phyloP scores from a whole-genome alignment of 495 filamentous ascomycete species.

The Penicillium manginii region DNA sequence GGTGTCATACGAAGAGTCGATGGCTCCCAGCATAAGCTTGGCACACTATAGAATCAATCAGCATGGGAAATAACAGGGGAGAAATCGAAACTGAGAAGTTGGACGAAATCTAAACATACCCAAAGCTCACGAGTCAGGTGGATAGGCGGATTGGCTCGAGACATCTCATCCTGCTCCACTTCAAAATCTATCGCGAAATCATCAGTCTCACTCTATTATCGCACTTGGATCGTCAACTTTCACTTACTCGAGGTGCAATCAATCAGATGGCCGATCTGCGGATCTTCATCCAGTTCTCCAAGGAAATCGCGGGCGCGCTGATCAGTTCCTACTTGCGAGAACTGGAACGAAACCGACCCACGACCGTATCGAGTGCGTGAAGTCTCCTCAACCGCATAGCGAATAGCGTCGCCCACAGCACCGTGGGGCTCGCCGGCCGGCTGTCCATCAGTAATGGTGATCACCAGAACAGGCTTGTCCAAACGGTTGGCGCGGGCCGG shows the following conservation, averaged over 20 bases:
- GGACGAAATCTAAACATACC: conserved; percentile 39
- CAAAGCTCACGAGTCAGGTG: conserved; percentile 68
- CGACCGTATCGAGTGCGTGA: conserved; percentile 50
- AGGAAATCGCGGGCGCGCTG: conserved; percentile 67
- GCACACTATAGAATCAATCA: conserved; percentile 48
- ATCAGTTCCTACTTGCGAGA: conserved; percentile 76
- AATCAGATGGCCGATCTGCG: conserved; percentile 61
- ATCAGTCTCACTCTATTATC: not conserved
- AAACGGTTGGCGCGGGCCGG: conserved; percentile 54
- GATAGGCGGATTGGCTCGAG: conserved; percentile 55
- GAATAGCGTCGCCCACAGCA: conserved; percentile 55
- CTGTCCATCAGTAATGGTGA: conserved; percentile 73
- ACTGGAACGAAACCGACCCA: conserved; percentile 67
- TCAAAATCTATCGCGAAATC: conserved; percentile 56
- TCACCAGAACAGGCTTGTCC: conserved; percentile 68
- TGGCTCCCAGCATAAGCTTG: conserved; percentile 72
- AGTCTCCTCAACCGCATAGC: conserved; percentile 49
- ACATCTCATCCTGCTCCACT: conserved; percentile 68
- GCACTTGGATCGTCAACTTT: not conserved
- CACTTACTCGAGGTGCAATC: conserved; percentile 76
- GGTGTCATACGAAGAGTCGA: conserved; percentile 66
- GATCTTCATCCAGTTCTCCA: conserved; percentile 63
- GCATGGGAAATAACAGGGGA: not conserved
- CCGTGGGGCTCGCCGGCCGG: conserved; percentile 58
- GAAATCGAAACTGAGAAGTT: not conserved